Conservation (phyloP, 139 green algal genomes). For the Picochlorum sp. region DNA sequence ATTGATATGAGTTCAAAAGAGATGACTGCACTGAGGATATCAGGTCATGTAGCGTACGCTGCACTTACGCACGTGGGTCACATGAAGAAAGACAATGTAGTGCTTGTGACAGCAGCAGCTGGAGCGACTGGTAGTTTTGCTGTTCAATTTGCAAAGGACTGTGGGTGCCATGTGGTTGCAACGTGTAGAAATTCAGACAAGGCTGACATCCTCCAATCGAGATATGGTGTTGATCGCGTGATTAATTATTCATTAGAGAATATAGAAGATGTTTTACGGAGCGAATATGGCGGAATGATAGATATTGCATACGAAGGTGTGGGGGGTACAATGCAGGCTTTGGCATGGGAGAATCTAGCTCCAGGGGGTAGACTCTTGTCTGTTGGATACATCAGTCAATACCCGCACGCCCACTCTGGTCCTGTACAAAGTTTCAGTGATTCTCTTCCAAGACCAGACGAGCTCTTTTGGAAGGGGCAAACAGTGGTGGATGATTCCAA, state of each 20-base stretch:
- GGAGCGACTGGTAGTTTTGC: conserved; percentile 86
- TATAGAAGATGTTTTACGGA: conserved; percentile 41
- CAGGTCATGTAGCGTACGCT: conserved; percentile 80
- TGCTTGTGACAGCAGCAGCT: conserved; percentile 90
- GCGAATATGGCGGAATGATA: conserved; percentile 46
- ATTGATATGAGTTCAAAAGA: conserved; percentile 29
- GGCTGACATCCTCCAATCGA: conserved; percentile 46
- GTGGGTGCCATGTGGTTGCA: conserved; percentile 78
- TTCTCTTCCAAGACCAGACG: conserved; percentile 42
- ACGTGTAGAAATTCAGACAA: conserved; percentile 77
- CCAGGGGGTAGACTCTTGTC: conserved; percentile 52
- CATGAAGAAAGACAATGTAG: conserved; percentile 48
- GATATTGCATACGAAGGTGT: conserved; percentile 66
- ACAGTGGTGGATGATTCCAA: conserved; percentile 68
- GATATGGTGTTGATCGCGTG: conserved; percentile 71
- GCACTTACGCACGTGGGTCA: conserved; percentile 28
- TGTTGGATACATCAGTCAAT: conserved; percentile 65
- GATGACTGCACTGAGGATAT: conserved; percentile 71
- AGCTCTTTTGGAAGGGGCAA: conserved; percentile 70
- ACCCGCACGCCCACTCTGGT: conserved; percentile 19
- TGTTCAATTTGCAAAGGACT: conserved; percentile 82
- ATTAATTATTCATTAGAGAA: conserved; percentile 72
- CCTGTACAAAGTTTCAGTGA: conserved; percentile 20
- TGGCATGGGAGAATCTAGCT: conserved; percentile 51
- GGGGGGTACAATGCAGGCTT: conserved; percentile 66